Evolutionary conservation across 1,139 yeast genomes (phyloP).

Genomic region (Trichomonascaceae sp.): DNA sequence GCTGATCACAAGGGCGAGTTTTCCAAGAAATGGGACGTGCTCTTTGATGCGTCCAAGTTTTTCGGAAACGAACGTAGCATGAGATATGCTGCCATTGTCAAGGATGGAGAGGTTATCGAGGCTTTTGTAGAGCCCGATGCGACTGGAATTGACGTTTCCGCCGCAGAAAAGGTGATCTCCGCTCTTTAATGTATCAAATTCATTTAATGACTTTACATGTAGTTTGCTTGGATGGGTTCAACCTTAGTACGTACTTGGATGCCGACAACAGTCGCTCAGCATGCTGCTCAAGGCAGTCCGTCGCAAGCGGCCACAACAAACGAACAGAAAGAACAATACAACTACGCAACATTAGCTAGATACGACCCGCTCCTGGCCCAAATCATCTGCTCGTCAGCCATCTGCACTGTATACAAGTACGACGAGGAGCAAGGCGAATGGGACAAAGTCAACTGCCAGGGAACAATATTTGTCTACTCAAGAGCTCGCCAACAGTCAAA

Average conservation of each 20-base stretch:
- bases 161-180: slow-evolving; percentile 27
- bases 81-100: slow-evolving; percentile 65
- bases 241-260: no score
- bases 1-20: slow-evolving; percentile 73
- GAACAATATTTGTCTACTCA: slow-evolving; percentile 68
- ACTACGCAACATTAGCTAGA: slow-evolving; percentile 67
- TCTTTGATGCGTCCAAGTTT: slow-evolving; percentile 56
- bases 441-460: slow-evolving; percentile 70
- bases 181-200: background rate
- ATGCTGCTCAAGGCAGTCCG: no score
- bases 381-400: slow-evolving; percentile 61
- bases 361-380: slow-evolving; percentile 76
- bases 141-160: slow-evolving; percentile 48
- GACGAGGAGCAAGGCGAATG: slow-evolving; percentile 57
- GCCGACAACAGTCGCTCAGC: no score
- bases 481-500: slow-evolving; percentile 30
- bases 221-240: background rate
- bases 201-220: no score
- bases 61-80: slow-evolving; percentile 66
- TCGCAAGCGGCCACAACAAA: no score
- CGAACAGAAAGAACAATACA: no score
- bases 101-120: slow-evolving; percentile 55
- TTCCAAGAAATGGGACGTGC: slow-evolving; percentile 47
- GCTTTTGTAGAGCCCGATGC: slow-evolving; percentile 73
- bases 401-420: slow-evolving; percentile 67